These are phyloP conservation scores for Emiliania huxleyi DNA, from an alignment of 78 protist species.

Conservation along the genomic window DNA sequence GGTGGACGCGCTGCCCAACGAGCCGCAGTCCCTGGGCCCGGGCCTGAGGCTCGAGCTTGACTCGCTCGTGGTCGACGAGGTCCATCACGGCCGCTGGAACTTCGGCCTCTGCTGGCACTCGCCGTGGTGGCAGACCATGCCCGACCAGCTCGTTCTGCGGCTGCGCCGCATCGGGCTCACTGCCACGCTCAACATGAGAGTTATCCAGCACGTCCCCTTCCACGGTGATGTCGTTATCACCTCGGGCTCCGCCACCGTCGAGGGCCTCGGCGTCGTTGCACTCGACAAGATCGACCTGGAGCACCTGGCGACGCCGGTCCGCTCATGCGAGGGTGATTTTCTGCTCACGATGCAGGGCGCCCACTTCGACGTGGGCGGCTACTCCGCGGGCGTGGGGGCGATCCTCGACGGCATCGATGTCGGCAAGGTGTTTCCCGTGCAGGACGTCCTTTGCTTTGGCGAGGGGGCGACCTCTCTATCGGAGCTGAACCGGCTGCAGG, in stretches of 20 bases:
- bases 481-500: neutral
- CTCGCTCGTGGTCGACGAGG: neutral
- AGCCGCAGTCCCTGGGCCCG: neutral
- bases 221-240: neutral
- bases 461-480: neutral
- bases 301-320: neutral
- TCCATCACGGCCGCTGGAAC: neutral
- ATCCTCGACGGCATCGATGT: neutral
- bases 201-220: neutral
- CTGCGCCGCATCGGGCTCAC: neutral
- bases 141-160: neutral
- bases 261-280: neutral
- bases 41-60: neutral
- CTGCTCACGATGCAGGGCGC: neutral
- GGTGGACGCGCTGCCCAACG: neutral
- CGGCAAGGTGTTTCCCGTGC: neutral
- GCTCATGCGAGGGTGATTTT: neutral
- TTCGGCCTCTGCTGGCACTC: neutral
- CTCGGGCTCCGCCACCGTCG: neutral
- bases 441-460: neutral
- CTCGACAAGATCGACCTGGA: neutral
- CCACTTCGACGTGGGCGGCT: neutral
- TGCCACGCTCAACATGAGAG: neutral
- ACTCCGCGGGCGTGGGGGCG: neutral
- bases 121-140: neutral